phyloP scores from a whole-genome alignment of 305 asterid species.

The Fraxinus latifolia region DNA sequence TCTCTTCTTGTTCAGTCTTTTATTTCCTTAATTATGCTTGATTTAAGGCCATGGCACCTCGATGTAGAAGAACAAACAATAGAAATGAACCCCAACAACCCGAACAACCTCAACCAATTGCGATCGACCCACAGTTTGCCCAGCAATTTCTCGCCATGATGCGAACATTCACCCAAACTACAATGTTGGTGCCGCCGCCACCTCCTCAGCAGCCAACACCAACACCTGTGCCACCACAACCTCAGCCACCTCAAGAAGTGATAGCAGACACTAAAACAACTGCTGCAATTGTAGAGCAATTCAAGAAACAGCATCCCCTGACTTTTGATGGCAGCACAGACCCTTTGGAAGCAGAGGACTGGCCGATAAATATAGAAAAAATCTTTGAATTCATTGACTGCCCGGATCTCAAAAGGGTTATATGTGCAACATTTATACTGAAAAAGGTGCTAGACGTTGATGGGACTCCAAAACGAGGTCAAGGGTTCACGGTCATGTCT shows the following conservation, averaged over 20 bases:
- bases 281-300: not conserved
- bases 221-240: not conserved
- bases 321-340: not conserved
- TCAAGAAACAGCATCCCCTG: not conserved
- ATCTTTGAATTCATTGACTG: not conserved
- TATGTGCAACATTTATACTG: not conserved
- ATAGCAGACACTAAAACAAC: not conserved
- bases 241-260: not conserved
- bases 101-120: not conserved
- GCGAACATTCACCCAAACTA: not conserved
- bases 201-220: not conserved
- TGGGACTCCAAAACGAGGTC: not conserved
- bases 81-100: not conserved
- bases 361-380: not conserved
- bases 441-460: not conserved
- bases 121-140: not conserved
- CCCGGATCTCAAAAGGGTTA: not conserved
- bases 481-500: not conserved
- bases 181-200: not conserved
- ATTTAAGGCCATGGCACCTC: not conserved
- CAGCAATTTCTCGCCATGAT: not conserved
- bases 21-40: not conserved
- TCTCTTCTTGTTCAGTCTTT: not conserved
- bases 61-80: not conserved
- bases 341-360: not conserved